A percentile compares a stretch with the other conserved stretches of the same genome.
phyloP scores from a whole-genome alignment of 139 green algal genomes.

The Helicosporidium sp. region DNA sequence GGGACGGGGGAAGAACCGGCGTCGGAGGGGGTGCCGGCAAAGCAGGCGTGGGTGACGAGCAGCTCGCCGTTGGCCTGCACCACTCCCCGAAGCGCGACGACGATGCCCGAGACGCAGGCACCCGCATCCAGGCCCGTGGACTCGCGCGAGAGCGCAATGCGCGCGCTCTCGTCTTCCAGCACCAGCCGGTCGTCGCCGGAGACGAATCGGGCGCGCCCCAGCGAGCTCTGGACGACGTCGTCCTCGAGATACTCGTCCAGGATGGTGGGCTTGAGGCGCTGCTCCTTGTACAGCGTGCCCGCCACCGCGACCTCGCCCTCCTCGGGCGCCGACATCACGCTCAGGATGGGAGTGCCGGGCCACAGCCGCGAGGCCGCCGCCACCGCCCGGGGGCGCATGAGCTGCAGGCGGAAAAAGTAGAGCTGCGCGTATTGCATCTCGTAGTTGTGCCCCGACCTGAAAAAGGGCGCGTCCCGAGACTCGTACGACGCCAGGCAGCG shows the following conservation, averaged over 20 bases:
- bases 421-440: slow-evolving; percentile 78
- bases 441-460: slow-evolving; percentile 29
- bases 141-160: slow-evolving; percentile 51
- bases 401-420: slow-evolving; percentile 69
- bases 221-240: slow-evolving; percentile 5
- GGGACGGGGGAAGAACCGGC: background rate
- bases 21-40: slow-evolving; percentile 12
- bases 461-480: slow-evolving; percentile 24
- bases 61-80: slow-evolving; percentile 49
- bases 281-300: slow-evolving; percentile 93
- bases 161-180: slow-evolving; percentile 81
- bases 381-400: slow-evolving; percentile 29
- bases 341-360: too few species aligned
- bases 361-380: slow-evolving; percentile 29
- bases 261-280: slow-evolving; percentile 84
- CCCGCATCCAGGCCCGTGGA: slow-evolving; percentile 23
- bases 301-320: slow-evolving; percentile 48
- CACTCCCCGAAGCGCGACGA: slow-evolving; percentile 53
- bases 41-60: slow-evolving; percentile 27
- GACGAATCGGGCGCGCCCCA: slow-evolving; percentile 32
- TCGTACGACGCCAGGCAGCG: too few species aligned
- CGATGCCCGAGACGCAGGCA: slow-evolving; percentile 56
- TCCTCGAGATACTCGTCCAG: slow-evolving; percentile 81
- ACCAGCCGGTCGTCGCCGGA: slow-evolving; percentile 55
- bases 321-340: slow-evolving; percentile 61